Conservation (phyloP, 495 filamentous ascomycete genomes). For the Glonium stellatum region DNA sequence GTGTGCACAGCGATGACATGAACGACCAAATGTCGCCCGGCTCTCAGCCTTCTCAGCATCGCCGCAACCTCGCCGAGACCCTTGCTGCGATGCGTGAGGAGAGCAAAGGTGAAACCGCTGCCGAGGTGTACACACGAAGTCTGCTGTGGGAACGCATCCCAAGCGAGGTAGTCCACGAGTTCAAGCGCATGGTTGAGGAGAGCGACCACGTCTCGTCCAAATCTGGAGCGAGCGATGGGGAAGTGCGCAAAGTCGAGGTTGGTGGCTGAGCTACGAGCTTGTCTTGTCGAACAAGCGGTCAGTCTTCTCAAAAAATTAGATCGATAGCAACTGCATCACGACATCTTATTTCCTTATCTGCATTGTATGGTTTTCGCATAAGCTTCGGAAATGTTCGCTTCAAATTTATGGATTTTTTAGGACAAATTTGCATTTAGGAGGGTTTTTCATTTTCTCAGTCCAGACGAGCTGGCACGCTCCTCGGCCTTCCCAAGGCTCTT, state of each 20-base stretch:
- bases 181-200: constrained; percentile 71
- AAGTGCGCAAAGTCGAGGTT: constrained; percentile 15
- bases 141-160: constrained; percentile 94
- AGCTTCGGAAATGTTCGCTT: constrained; percentile 7
- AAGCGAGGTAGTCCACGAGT: constrained; percentile 82
- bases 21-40: constrained; percentile 28
- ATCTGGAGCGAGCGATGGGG: constrained; percentile 19
- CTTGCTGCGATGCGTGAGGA: constrained; percentile 69
- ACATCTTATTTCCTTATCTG: constrained; percentile 8
- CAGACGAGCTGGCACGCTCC: not conserved
- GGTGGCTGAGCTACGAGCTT: constrained; percentile 8
- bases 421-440: constrained; percentile 29
- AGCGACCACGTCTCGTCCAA: constrained; percentile 17
- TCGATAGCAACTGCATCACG: not conserved
- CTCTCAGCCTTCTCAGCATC: constrained; percentile 27
- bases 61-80: constrained; percentile 74
- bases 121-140: constrained; percentile 86
- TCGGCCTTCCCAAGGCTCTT: not conserved
- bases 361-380: constrained; percentile 19
- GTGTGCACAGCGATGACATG: constrained; percentile 42
- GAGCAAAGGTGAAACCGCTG: constrained; percentile 55
- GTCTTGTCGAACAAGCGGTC: not conserved
- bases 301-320: not conserved
- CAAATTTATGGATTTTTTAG: constrained; percentile 9
- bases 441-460: constrained; percentile 12